These are phyloP conservation scores for Dichomitus squalens DNA, from an alignment of 1,284 basidiomycete genomes.

Conservation along the genomic window DNA sequence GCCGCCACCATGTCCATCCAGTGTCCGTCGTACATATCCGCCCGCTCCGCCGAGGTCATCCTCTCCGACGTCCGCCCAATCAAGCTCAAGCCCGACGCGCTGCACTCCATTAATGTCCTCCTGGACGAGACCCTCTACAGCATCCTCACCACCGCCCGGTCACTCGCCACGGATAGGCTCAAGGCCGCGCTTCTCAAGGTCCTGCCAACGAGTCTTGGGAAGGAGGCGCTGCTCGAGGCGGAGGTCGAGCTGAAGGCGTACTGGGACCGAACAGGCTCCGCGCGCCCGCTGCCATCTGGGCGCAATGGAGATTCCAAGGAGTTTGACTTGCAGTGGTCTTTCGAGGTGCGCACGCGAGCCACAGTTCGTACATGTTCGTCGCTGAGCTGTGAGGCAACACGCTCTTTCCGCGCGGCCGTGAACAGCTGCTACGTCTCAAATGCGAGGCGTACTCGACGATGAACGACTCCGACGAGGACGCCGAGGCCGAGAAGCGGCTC, in stretches of 20 bases:
- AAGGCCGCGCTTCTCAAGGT: constrained; percentile 73
- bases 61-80: constrained; percentile 91
- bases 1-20: constrained; percentile 17
- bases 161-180: constrained; percentile 76
- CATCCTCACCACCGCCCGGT: constrained; percentile 70
- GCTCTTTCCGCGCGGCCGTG: not conserved
- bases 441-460: constrained; percentile 85
- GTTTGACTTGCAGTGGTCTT: constrained; percentile 73
- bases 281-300: constrained; percentile 34
- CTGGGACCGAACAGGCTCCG: constrained; percentile 66
- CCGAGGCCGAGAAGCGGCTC: constrained; percentile 60
- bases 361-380: not conserved
- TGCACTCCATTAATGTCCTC: constrained; percentile 79
- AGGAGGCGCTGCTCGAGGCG: constrained; percentile 89
- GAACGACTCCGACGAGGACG: constrained; percentile 80
- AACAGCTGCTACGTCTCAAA: constrained; percentile 75
- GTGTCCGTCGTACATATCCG: constrained; percentile 76
- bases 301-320: constrained; percentile 49
- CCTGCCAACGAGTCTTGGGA: constrained; percentile 78
- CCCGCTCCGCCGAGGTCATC: constrained; percentile 83
- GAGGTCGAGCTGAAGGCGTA: constrained; percentile 89
- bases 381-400: not conserved
- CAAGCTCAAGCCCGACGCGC: constrained; percentile 73
- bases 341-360: constrained; percentile 58
- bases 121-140: constrained; percentile 87